A percentile compares a stretch with the other conserved stretches of the same genome.
phyloP scores from a whole-genome alignment of 768 basidiomycete genomes.

The Chalciporus pseudorubinellus region DNA sequence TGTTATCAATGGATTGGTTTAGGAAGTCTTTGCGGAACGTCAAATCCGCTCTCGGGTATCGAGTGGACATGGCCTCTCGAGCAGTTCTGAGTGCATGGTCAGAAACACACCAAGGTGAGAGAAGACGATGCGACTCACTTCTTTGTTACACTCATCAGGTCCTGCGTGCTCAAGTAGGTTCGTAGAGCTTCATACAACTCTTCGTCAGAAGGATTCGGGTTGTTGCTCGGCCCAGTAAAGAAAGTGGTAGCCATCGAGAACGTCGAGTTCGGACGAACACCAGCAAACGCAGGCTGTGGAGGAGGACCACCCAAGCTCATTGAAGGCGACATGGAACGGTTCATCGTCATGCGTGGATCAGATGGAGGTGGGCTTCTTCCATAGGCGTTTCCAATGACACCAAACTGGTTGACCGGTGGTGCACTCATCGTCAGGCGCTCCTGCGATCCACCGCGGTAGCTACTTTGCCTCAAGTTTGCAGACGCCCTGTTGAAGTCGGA shows the following conservation, averaged over 20 bases:
- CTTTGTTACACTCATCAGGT: conserved; percentile 72
- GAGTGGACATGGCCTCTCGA: conserved; percentile 57
- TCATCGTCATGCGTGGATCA: conserved; percentile 44
- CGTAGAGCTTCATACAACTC: conserved; percentile 56
- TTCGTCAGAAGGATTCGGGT: conserved; percentile 58
- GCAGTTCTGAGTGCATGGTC: conserved; percentile 43
- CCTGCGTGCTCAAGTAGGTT: conserved; percentile 59
- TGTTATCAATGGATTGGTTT: conserved; percentile 65
- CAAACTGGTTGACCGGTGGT: conserved; percentile 37
- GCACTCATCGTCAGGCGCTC: conserved; percentile 38
- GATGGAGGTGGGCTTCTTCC: conserved; percentile 41
- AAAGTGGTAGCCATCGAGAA: conserved; percentile 62
- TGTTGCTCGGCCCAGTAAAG: conserved; percentile 48
- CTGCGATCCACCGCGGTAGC: conserved; percentile 33
- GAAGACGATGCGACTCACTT: conserved; percentile 41
- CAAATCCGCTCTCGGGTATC: conserved; percentile 69
- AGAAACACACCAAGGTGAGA: not conserved
- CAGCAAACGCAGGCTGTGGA: conserved; percentile 31
- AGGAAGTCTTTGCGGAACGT: conserved; percentile 55
- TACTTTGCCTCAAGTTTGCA: conserved; percentile 23
- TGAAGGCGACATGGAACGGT: conserved; percentile 33
- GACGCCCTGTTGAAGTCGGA: conserved; percentile 31
- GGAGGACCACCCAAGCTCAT: conserved; percentile 29
- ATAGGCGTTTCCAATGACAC: conserved; percentile 37
- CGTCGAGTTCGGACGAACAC: conserved; percentile 48